Evolutionary conservation across 2,329 filamentous ascomycete species (phyloP), one percentile per base, ranked within the genome.

Genomic region (Daldinia eschscholtzii): DNA sequence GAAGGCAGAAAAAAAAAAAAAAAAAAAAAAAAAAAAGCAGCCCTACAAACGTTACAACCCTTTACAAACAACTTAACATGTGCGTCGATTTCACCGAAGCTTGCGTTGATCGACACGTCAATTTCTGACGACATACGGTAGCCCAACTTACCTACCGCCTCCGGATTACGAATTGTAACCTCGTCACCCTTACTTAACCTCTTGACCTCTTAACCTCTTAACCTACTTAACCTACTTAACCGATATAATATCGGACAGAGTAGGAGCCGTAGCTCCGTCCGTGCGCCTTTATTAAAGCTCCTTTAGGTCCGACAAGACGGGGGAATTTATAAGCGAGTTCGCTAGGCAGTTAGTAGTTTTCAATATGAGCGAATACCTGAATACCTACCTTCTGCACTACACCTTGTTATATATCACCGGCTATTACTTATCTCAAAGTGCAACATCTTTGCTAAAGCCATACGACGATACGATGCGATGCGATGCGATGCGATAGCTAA

Each of bases 101-200:
- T 67, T 70, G 61, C 68, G 65, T 70, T 59, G 53, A 61, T 26
- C 48, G 57, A 64, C 65, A 60, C 65, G 68, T 68, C 61, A 65
- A 68, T 65, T 55, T 63, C 58, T 70, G 42, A 65, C 61, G 55
- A 48, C 39, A 39, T 58, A 18, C 26, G 46, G 46, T 18, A 42
- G 23, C 37, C 26, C 23, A 9, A 20, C 5, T 12, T 15, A 30
- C 10, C 12, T 15, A 26, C 52, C 44, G 35, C 37, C 48, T 35
- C 37, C 48, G 61, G 50, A 37, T 62, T 56, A 63, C 62, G 35
- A 52, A 52, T 52, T 30, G 28, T 33, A 33, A 18, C 46, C 46
- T 15, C 46, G 46, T 53, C n/a, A 33, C 44, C 6, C 18, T 41
- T 28, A 35, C 20, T 30, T 33, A 33, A 33, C 20, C n/a, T n/a